Base-by-base conservation (phyloP, 176 grass and related monocot genomes). In the Thinopyrum elongatum region DNA sequence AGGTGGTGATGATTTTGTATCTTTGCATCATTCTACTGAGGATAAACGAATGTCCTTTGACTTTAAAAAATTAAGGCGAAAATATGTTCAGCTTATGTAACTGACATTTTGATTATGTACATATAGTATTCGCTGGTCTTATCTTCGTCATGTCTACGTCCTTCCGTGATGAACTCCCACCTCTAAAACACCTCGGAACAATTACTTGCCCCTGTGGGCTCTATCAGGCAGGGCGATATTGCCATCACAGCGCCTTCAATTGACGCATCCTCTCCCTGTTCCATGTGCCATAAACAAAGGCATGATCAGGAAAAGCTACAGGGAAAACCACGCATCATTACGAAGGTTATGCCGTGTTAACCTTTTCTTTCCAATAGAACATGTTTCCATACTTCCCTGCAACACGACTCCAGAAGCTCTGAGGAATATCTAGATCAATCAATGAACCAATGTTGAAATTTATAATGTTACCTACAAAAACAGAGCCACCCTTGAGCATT, bases 321-420 rank as follows among this genome's bases (percentile, higher is more conserved):
- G 4, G 4, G 34, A 13, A 49, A 74, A 30, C 8, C 15, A 30
- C 10, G 31, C 25, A 62, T n/a, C 23, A 62, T 11, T 21, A 22
- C 69, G 19, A 74, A 13, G 5, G 11, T n/a, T 66, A 80, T 80
- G 9, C 35, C 12, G 61, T 42, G 25, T 23, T 67, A 60, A 81
- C 23, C 89, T 95, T 95, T 87, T 98, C 95, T 98, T 98, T 98
- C 93, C 93, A 98, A 67, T 93, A 98, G 74, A 98, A 98, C 93
- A 98, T 92, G 80, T 98, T 98, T 1, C 95, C 95, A 25, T 93
- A 95, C 76, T 98, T 98, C 80, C 89, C 95, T 47, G 93, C 74
- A 44, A 98, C 76, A 17, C 90, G 93, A 83, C 89, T 98, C 95
- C 95, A 98, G 42, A 98, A 98, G 42, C 79, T 98, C 81, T 86